phyloP scores from a whole-genome alignment of 768 basidiomycete species.

The Phaeotremella skinneri region DNA sequence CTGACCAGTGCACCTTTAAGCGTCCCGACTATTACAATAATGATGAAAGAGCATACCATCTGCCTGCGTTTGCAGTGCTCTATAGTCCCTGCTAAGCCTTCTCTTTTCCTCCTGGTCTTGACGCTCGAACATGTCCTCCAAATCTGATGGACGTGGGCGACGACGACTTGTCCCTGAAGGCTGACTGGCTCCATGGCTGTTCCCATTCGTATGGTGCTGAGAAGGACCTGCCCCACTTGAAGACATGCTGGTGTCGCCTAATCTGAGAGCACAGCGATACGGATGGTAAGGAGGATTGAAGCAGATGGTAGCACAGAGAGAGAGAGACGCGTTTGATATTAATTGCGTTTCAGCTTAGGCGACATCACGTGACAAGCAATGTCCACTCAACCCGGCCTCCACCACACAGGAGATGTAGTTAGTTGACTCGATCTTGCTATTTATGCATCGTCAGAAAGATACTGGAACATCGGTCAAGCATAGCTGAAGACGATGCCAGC shows the following conservation, averaged over 20 bases:
- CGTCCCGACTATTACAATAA: not conserved
- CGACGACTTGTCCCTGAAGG: not conserved
- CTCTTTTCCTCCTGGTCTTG: constrained; percentile 25
- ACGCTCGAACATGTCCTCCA: constrained; percentile 28
- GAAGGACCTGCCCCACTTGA: not conserved
- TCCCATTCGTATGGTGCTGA: not conserved
- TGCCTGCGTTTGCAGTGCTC: constrained; percentile 28
- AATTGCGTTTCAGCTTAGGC: too few relatives aligned
- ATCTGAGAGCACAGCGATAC: too few relatives aligned
- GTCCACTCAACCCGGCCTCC: not conserved
- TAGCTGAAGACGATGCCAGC: constrained; percentile 8
- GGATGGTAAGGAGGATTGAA: too few relatives aligned
- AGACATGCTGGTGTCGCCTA: not conserved
- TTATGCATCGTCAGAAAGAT: too few relatives aligned
- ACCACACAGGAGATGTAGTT: too few relatives aligned
- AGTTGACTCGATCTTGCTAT: too few relatives aligned
- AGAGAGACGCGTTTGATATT: not conserved
- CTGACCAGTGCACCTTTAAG: constrained; percentile 10
- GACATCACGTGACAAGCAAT: too few relatives aligned
- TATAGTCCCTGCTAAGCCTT: constrained; percentile 24
- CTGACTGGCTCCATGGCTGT: not conserved
- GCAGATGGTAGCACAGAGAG: too few relatives aligned
- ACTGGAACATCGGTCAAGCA: not conserved
- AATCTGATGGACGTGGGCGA: not conserved
- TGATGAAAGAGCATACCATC: constrained; percentile 27